Evolutionary conservation across 1,284 basidiomycete genomes (phyloP).

Genomic region (Grifola frondosa): DNA sequence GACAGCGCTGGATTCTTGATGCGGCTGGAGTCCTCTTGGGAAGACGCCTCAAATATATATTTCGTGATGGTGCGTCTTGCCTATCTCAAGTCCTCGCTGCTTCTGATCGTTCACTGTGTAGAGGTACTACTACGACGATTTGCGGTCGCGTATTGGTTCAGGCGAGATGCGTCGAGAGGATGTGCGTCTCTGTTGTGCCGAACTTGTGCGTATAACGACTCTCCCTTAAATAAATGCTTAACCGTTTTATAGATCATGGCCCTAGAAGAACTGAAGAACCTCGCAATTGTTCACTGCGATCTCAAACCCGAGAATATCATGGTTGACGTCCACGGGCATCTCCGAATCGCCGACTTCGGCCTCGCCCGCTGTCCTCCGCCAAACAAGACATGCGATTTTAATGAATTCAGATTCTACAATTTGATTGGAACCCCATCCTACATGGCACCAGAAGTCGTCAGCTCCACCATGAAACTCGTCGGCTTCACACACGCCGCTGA

Average conservation of each 20-base stretch:
- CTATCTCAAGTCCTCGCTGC: neutral
- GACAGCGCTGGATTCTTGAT: slow-evolving; percentile 6
- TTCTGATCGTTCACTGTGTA: neutral
- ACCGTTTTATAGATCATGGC: slow-evolving; percentile 16
- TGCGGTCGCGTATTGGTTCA: slow-evolving; percentile 1
- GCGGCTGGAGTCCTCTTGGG: slow-evolving; percentile 10
- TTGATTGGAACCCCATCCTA: slow-evolving; percentile 21
- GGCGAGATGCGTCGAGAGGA: neutral
- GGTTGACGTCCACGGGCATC: slow-evolving; percentile 17
- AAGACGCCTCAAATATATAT: slow-evolving; percentile 17
- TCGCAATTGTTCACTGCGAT: slow-evolving; percentile 23
- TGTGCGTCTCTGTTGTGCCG: slow-evolving; percentile 13
- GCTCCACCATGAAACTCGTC: neutral
- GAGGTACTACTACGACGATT: neutral
- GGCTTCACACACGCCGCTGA: slow-evolving; percentile 19
- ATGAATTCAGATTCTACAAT: slow-evolving; percentile 19
- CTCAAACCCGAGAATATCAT: slow-evolving; percentile 29
- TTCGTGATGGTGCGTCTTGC: slow-evolving; percentile 22
- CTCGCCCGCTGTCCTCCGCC: slow-evolving; percentile 30
- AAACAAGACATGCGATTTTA: slow-evolving; percentile 38
- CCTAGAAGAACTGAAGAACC: slow-evolving; percentile 14
- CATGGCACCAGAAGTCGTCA: slow-evolving; percentile 21
- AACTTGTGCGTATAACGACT: slow-evolving; percentile 14
- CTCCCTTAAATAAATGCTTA: neutral
- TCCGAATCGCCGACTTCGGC: slow-evolving; percentile 24